These are phyloP conservation scores for Magnaporthiopsis poae DNA, from an alignment of 2,329 filamentous ascomycete species.

Conservation along the genomic window DNA sequence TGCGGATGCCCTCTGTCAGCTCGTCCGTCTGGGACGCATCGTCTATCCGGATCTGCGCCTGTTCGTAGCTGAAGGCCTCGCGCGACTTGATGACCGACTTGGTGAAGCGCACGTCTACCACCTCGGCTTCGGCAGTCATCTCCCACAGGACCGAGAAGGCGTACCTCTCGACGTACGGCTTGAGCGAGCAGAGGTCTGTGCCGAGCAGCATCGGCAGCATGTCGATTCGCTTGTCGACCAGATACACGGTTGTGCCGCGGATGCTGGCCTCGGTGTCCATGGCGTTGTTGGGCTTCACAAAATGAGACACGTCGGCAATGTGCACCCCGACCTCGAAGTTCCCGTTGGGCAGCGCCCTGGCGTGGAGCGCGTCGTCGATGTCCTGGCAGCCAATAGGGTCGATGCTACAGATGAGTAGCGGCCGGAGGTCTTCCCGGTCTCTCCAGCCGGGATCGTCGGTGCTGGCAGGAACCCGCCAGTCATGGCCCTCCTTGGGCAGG, in stretches of 20 bases:
- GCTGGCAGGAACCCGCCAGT: slow-evolving; percentile 81
- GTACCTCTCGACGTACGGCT: slow-evolving; percentile 92
- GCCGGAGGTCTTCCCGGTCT: slow-evolving; percentile 71
- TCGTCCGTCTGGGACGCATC: slow-evolving; percentile 80
- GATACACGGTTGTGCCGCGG: slow-evolving; percentile 89
- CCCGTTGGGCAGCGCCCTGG: slow-evolving; percentile 72
- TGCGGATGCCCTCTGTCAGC: slow-evolving; percentile 79
- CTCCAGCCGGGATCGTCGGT: slow-evolving; percentile 77
- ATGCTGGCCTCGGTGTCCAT: slow-evolving; percentile 95
- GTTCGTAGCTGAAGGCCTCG: slow-evolving; percentile 95
- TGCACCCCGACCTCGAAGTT: slow-evolving; percentile 95
- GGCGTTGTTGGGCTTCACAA: slow-evolving; percentile 90
- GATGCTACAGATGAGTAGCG: slow-evolving; percentile 89
- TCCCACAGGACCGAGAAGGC: slow-evolving; percentile 86
- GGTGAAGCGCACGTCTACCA: slow-evolving; percentile 77
- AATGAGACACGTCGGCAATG: slow-evolving; percentile 98
- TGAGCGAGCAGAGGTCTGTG: slow-evolving; percentile 90
- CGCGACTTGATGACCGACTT: slow-evolving; percentile 96
- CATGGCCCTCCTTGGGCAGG: slow-evolving; percentile 78
- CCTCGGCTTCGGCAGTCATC: slow-evolving; percentile 71
- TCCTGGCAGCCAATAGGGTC: slow-evolving; percentile 93
- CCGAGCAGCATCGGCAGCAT: slow-evolving; percentile 96
- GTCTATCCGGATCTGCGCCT: slow-evolving; percentile 88
- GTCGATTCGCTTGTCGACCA: slow-evolving; percentile 98
- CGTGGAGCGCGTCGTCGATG: slow-evolving; percentile 94